Evolutionary conservation across 2,329 filamentous ascomycete genomes (phyloP), one percentile per base, ranked within the genome.

Genomic region (Oidium heveae): DNA sequence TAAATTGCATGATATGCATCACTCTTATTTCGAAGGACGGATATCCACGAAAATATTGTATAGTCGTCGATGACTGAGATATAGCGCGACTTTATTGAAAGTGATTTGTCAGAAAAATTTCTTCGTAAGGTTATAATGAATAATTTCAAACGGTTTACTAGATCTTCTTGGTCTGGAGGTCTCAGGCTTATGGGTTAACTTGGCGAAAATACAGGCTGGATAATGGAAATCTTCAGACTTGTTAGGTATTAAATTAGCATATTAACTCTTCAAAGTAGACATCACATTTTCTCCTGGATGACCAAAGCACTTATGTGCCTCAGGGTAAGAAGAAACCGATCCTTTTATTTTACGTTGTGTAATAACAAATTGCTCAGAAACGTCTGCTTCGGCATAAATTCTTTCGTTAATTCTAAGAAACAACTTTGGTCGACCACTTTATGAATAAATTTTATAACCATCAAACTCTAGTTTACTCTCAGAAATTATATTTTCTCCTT

Each of bases 31-130:
- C 28, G 47, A 34, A 51, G 47, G 34, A 51, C 33, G 15, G 24
- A 34, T 32, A 36, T 34, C 22, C 47, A 51, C 9, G 6, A 1
- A 36, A 34, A 51, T 51, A 22, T 33, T 6, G 47, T 22, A 12
- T 33, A 51, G 34, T 51, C 47, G 28, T 51, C 47, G 22, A 51
- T 51, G 28, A 51, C 34, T 51, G 49, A 34, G 36, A 51, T 51
- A 20, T 51, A 51, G 18, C 36, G 32, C 4, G 13, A 15, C 34
- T 51, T 51, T 34, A 22, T 13, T 33, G 24, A 22, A 16, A 51
- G 47, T 34, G 47, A 51, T 18, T 51, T 28, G n/a, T 34, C 47
- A 15, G 47, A 36, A n/a, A 51, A 51, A 34, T n/a, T n/a, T n/a
- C n/a, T n/a, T n/a, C n/a, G n/a, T n/a, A n/a, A n/a, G n/a, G n/a